Evolutionary conservation across 208 protist genomes (phyloP).

Genomic region (Leishmania major): DNA sequence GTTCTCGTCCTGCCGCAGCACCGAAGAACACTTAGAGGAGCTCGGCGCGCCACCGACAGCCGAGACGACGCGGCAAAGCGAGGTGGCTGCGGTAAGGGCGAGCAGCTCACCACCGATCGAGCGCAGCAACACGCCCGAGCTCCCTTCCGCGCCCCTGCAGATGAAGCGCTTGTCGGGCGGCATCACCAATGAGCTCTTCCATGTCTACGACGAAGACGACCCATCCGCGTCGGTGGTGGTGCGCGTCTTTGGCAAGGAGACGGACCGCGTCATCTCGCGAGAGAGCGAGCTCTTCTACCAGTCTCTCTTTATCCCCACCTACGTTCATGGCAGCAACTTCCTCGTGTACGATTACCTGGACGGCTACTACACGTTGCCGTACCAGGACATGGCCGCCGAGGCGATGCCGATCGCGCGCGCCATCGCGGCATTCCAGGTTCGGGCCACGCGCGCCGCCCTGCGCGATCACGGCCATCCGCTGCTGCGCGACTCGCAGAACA

Average conservation of each 20-base stretch:
- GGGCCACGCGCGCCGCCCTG: constrained; percentile 64
- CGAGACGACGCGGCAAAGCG: constrained; percentile 38
- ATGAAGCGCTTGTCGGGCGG: constrained; percentile 79
- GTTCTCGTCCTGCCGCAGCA: constrained; percentile 19
- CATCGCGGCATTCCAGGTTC: constrained; percentile 77
- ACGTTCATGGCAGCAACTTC: constrained; percentile 79
- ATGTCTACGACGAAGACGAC: constrained; percentile 65
- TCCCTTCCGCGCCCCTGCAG: constrained; percentile 35
- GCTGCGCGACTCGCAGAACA: constrained; percentile 41
- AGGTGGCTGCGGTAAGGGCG: constrained; percentile 43
- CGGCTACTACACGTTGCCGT: constrained; percentile 64
- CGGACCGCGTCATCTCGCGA: constrained; percentile 86
- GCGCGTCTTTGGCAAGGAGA: constrained; percentile 90
- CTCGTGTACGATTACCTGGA: constrained; percentile 84
- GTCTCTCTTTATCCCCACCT: constrained; percentile 82
- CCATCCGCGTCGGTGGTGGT: constrained; percentile 69
- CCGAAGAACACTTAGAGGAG: constrained; percentile 30
- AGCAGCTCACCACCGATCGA: constrained; percentile 37
- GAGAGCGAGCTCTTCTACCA: constrained; percentile 92
- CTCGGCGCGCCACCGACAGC: constrained; percentile 21
- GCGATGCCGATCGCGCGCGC: constrained; percentile 52
- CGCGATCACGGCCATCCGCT: constrained; percentile 45
- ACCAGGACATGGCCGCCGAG: constrained; percentile 65
- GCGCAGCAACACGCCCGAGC: background rate
- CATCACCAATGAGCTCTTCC: constrained; percentile 91